A percentile compares a stretch with the other conserved stretches of the same genome.
Evolutionary conservation across 2,329 filamentous ascomycete genomes (phyloP).

Genomic region (Claviceps cyperi): DNA sequence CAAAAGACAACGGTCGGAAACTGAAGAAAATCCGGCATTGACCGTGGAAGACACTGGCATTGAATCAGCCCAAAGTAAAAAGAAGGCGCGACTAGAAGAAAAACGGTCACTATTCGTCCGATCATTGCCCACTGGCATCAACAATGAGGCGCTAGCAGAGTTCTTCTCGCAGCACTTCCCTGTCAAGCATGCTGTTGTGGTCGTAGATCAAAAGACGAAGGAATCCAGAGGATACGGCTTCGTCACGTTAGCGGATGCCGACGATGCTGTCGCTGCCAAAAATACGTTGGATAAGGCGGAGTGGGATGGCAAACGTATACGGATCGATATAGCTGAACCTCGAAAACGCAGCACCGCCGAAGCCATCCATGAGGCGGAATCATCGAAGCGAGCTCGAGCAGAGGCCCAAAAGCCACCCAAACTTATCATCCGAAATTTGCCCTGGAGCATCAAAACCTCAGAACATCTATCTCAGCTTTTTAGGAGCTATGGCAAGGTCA

Average conservation of each 20-base stretch:
- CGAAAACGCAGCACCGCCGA: conserved; percentile 53
- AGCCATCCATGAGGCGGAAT: conserved; percentile 21
- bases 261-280: conserved; percentile 73
- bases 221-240: conserved; percentile 87
- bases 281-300: conserved; percentile 66
- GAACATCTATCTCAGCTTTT: conserved; percentile 73
- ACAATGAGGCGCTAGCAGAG: conserved; percentile 67
- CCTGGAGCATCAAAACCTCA: conserved; percentile 84
- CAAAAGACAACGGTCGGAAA: conserved; percentile 21
- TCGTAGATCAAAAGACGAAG: conserved; percentile 74
- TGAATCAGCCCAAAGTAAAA: conserved; percentile 23
- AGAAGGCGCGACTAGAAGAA: conserved; percentile 45
- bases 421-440: conserved; percentile 81
- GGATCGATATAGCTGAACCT: conserved; percentile 76
- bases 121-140: conserved; percentile 63
- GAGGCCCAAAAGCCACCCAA: conserved; percentile 50
- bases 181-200: conserved; percentile 90
- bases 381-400: conserved; percentile 42
- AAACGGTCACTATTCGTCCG: conserved; percentile 77
- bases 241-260: conserved; percentile 87
- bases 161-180: conserved; percentile 92
- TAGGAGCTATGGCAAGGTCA: conserved; percentile 79
- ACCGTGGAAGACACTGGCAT: conserved; percentile 19
- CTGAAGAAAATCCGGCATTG: conserved; percentile 17
- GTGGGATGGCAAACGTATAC: conserved; percentile 68